These are phyloP conservation scores for Salix udensis DNA, from an alignment of 345 rosid genomes.

Conservation along the genomic window DNA sequence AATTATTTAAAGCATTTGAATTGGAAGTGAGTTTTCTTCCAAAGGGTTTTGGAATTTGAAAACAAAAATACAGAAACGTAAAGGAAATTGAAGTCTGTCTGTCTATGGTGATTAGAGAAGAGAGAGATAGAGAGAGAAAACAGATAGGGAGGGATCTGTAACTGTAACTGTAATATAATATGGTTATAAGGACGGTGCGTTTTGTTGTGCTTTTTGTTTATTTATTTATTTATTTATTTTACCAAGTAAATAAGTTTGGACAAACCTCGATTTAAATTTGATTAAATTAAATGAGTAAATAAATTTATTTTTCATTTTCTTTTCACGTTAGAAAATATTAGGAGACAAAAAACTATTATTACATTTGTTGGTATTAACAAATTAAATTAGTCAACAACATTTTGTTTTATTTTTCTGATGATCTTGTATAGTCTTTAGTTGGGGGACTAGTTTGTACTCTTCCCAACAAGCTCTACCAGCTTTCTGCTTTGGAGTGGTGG, in stretches of 20 bases:
- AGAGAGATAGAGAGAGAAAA: not conserved
- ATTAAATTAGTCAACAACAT: no score
- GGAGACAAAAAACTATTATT: no score
- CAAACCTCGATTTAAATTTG: not conserved
- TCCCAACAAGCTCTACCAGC: not conserved
- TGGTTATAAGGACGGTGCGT: not conserved
- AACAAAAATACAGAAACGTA: not conserved
- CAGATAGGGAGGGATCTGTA: not conserved
- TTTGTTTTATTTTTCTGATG: no score
- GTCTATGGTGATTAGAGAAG: not conserved
- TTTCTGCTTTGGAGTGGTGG: not conserved
- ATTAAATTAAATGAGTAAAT: no score
- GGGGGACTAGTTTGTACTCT: not conserved
- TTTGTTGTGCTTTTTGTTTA: not conserved
- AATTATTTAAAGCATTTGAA: not conserved
- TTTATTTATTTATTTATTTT: not conserved
- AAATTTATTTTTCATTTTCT: no score
- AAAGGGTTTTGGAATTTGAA: not conserved
- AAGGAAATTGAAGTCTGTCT: not conserved
- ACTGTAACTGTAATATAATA: not conserved
- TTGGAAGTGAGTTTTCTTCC: constrained; percentile 1
- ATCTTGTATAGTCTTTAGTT: not conserved
- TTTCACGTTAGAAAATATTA: no score
- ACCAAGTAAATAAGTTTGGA: not conserved
- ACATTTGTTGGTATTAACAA: no score